phyloP scores from a whole-genome alignment of 306 rosid genomes.

The Sechiopsis laciniata region DNA sequence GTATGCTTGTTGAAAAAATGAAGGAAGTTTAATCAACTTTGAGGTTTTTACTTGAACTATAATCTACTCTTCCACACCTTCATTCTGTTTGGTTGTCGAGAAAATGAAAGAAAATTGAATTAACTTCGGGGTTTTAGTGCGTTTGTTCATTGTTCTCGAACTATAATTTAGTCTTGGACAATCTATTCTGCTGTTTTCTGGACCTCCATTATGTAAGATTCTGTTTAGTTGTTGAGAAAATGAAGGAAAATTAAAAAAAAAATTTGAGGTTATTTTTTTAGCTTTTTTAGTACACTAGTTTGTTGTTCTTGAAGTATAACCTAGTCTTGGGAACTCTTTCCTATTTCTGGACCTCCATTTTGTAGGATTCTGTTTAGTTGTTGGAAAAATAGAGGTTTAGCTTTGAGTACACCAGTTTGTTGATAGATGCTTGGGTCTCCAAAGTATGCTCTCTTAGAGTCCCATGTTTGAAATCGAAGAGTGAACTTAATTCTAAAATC shows the following conservation, averaged over 20 bases:
- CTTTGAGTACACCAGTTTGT: background rate
- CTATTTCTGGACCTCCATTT: background rate
- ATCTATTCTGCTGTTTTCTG: background rate
- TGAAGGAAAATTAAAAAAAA: background rate
- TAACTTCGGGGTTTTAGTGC: background rate
- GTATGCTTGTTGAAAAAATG: background rate
- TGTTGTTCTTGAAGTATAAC: background rate
- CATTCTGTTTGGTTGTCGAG: background rate
- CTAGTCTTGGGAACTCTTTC: background rate
- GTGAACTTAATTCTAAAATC: too few relatives aligned
- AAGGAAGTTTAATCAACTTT: background rate
- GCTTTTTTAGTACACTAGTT: background rate
- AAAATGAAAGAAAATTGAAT: background rate
- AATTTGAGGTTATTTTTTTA: background rate
- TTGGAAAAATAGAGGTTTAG: background rate
- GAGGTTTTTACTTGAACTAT: background rate
- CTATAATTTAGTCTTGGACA: background rate
- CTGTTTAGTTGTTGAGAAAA: conserved; percentile 2
- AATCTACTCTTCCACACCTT: background rate
- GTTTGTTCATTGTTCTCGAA: background rate
- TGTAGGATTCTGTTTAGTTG: background rate
- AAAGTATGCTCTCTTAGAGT: too few relatives aligned
- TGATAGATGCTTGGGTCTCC: background rate
- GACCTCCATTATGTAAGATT: background rate
- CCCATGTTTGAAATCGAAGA: too few relatives aligned